Evolutionary conservation across 2,329 filamentous ascomycete genomes (phyloP), one percentile per base, ranked within the genome.

Genomic region (Annulohypoxylon truncatum): DNA sequence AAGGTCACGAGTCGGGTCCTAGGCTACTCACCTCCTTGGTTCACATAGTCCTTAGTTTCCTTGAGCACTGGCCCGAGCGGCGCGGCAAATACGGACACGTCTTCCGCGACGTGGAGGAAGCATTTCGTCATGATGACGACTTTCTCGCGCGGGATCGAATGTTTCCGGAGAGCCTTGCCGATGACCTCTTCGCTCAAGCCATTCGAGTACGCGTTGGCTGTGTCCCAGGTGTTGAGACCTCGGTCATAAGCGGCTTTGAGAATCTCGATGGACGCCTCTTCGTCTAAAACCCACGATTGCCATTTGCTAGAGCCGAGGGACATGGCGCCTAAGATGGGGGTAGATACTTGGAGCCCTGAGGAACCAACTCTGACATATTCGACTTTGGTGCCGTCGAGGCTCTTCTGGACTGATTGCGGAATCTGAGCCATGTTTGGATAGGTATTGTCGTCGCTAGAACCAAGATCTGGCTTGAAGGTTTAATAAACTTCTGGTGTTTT

Each of bases 171-270:
- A 1, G 90, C 89, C 75, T 89, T 90, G 62, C 83, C 90, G 68
- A 93, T 84, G 71, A 93, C 86, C 61, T 82, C 79, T 76, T 93
- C 90, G n/a, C 85, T 89, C 2, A 77, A 76, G n/a, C 90, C 90
- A 74, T 92, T 87, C 20, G 84, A 87, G 79, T 90, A 89, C 50
- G 83, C 78, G 69, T 89, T 86, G 53, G 87, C 86, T 57, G 83
- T 85, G 63, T 81, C 79, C 79, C 79, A 81, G 5, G 88, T 90
- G 68, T 89, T 90, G 57, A 91, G 80, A 6, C 89, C 89, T 2
- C 78, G 77, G 51, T 90, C 87, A 71, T 88, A 90, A 1, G 89
- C 89, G 10, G 87, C 84, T 77, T 90, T 88, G 59, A 91, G 83
- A 5, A 90, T 38, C 20, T 66, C 59, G 76, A 8, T 85, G 83